Evolutionary conservation across 257 asterid genomes (phyloP).

Genomic region (Forsythia viridissima): DNA sequence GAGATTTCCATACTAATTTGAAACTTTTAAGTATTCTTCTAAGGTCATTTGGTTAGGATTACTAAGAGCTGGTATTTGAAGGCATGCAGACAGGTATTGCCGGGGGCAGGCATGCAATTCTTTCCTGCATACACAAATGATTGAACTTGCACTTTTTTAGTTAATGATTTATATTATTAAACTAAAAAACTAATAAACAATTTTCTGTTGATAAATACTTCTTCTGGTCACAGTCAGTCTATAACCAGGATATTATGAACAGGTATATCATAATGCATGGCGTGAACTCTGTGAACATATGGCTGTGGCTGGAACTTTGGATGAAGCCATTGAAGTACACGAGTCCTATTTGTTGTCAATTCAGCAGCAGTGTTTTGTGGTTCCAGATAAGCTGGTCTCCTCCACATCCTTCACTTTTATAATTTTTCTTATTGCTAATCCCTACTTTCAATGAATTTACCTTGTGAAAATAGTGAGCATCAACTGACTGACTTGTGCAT

Average conservation of each 20-base stretch:
- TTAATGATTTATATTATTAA: no score
- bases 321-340: conserved; percentile 91
- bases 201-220: background rate
- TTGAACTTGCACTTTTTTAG: background rate
- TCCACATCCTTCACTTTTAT: conserved; percentile 17
- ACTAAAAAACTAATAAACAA: background rate
- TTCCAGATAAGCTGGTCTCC: conserved; percentile 92
- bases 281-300: conserved; percentile 92
- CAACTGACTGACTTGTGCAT: background rate
- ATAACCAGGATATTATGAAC: conserved; percentile 26
- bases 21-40: background rate
- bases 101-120: background rate
- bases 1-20: background rate
- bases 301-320: conserved; percentile 80
- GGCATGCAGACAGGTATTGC: background rate
- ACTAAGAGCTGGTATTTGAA: background rate
- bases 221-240: background rate
- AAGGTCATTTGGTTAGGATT: conserved; percentile 9
- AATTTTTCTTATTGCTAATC: background rate
- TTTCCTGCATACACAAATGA: background rate
- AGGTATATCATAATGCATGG: conserved; percentile 99
- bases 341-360: conserved; percentile 84
- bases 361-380: conserved; percentile 89
- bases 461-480: conserved; percentile 13
- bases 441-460: conserved; percentile 5